Base-by-base conservation (phyloP, 805 yeast species). In the Wickerhamomyces rabaulensis region DNA sequence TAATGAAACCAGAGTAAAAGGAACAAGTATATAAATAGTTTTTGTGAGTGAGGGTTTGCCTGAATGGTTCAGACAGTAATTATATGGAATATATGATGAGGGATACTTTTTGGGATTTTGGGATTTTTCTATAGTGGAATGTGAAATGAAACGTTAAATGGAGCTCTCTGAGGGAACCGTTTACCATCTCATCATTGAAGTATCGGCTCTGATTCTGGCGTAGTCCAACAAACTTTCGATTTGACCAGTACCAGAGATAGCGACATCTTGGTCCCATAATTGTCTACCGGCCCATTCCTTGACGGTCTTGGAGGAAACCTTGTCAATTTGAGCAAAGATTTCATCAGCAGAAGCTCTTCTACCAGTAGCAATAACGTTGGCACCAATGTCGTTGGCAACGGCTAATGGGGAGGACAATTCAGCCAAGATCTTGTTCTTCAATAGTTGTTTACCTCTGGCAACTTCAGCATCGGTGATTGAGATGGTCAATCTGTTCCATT, bases 211-310 rank as follows among this genome's bases (percentile, higher is more conserved):
- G 68, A 81, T 72, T 81, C 92, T 83, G 79, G 73, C 75, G 80
- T 87, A 87, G 69, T 87, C 95, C 65, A 86, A 74, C 69, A 87
- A 74, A 56, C 75, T 88, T 77, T 87, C 95, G 71, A 84, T 85
- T 73, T 83, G 87, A 69, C 95, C 95, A 54, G 87, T 79, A 69
- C 86, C 94, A 50, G 92, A 76, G 60, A 87, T 72, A 57, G 88
- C 95, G 62, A 87, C 74, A 70, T 87, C 95, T 68, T 78, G 86
- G 71, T 87, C 95, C 87, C 89, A 87, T 67, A 87, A 75, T 69
- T 79, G 74, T 52, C 75, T 73, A 62, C 77, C 76, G 55, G 94
- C 92, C 94, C 94, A 87, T 43, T 76, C 70, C 64, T 76, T 79
- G 54, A 87, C 71, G 55, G 79, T 80, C 56, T 73, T 69, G 51